A percentile compares a stretch with the other conserved stretches of the same genome.
Evolutionary conservation across 1,139 yeast species (phyloP).

Genomic region (Yamadazyma buinensis): DNA sequence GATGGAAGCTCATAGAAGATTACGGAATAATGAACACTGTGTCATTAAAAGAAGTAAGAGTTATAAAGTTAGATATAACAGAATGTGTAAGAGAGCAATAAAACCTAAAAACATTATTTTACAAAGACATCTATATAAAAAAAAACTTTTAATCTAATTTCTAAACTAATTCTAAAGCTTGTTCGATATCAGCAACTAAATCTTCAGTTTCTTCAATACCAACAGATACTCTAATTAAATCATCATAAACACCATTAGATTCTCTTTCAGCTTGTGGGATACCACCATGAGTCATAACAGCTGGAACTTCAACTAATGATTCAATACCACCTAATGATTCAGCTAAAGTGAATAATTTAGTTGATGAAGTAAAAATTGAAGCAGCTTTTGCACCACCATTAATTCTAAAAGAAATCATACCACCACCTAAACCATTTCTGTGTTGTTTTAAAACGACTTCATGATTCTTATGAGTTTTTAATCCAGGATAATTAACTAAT

Average conservation of each 20-base stretch:
- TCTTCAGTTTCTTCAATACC: constrained; percentile 87
- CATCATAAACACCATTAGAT: constrained; percentile 76
- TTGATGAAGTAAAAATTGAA: constrained; percentile 64
- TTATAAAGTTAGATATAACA: too few relatives aligned
- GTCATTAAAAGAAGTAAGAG: too few relatives aligned
- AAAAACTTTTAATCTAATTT: not conserved
- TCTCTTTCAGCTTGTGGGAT: constrained; percentile 80
- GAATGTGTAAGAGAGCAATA: too few relatives aligned
- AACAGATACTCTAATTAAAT: constrained; percentile 76
- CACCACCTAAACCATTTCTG: constrained; percentile 85
- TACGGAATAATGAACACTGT: too few relatives aligned
- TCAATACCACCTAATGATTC: constrained; percentile 92
- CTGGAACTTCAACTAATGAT: constrained; percentile 83
- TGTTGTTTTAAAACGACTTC: constrained; percentile 69
- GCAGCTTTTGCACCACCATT: constrained; percentile 81
- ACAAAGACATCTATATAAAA: not conserved
- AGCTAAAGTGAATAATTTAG: constrained; percentile 79
- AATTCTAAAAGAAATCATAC: constrained; percentile 87
- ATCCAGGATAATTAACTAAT: constrained; percentile 81
- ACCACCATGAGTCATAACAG: constrained; percentile 92
- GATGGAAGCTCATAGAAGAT: too few relatives aligned
- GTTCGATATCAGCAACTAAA: constrained; percentile 66
- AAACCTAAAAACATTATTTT: not conserved
- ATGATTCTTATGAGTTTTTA: constrained; percentile 61
- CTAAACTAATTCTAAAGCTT: constrained; percentile 50